Base-by-base conservation (phyloP, 1,284 basidiomycete genomes). In the Sanguinoderma infundibulare region DNA sequence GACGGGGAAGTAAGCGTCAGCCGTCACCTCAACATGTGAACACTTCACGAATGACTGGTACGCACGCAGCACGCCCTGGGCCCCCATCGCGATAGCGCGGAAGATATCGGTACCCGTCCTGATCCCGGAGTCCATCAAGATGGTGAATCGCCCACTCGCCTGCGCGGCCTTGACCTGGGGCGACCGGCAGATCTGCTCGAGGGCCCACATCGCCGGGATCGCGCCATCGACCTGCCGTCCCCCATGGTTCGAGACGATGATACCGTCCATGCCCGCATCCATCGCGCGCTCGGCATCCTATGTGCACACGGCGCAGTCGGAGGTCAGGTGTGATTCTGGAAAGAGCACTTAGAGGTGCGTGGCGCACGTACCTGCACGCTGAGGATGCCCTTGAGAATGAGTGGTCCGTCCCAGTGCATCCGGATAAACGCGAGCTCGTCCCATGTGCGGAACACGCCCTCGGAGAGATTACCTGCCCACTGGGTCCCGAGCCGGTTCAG, bases 201-300 rank as follows among this genome's bases (percentile, higher is more conserved):
- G 80, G 2, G 89, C 89, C 65, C 86, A 85, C 6, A 94, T 75
- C 2, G 90, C 87, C 0, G 87, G 84, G 7, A 93, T 82, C 1
- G 87, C 88, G 3, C 51, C 40, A 51, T 53, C 39, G 2, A 60
- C 44, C 12, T 35, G 59, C 12, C 28, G 32, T 9, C 44, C 92
- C 86, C 89, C 92, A 69, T 94, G 92, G 70, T 94, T 94, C 9
- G 87, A 90, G 12, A 94, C 89, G 26, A 94, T 75, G 62, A 95
- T 89, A 0, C 88, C 92, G 63, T 94, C 85, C 10, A 86, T 80
- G 2, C 86, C 86, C 17, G 80, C 69, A 17, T 87, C 83, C 12
- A 91, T 69, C 0, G 89, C 89, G 63, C 81, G 83, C 67, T 87
- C 83, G 1, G 91, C 90, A 69, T 93, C 91, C 78, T 90, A 17